Conservation (phyloP, 306 rosid genomes). For the Lathyrus aphaca region DNA sequence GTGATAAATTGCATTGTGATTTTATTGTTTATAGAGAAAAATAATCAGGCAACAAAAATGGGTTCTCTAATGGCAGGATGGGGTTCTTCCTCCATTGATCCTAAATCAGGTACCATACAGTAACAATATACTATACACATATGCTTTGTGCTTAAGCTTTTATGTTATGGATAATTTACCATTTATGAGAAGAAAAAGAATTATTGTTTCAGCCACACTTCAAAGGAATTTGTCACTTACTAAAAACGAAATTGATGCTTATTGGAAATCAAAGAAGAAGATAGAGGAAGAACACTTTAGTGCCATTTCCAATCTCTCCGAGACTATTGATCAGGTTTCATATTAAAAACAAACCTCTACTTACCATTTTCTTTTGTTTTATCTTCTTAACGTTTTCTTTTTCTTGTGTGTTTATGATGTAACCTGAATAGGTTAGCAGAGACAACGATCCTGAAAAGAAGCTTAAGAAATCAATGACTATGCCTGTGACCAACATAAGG, state of each 20-base stretch:
- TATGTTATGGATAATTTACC: neutral
- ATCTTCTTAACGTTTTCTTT: no score
- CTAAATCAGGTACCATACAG: slow-evolving; percentile 55
- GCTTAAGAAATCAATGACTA: slow-evolving; percentile 43
- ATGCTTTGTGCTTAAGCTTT: neutral
- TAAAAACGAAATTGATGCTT: slow-evolving; percentile 61
- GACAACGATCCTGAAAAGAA: slow-evolving; percentile 31
- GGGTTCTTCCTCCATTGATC: slow-evolving; percentile 50
- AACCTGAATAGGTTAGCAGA: slow-evolving; percentile 10
- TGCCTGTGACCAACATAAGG: slow-evolving; percentile 31
- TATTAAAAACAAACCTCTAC: neutral
- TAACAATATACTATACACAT: neutral
- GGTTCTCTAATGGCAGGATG: slow-evolving; percentile 95
- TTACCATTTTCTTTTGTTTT: no score
- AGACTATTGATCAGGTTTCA: slow-evolving; percentile 41
- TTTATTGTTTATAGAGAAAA: neutral
- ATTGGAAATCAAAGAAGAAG: slow-evolving; percentile 61
- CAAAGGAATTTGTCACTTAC: slow-evolving; percentile 63
- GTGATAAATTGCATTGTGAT: slow-evolving; percentile 2
- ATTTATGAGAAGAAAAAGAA: neutral
- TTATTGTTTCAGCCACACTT: slow-evolving; percentile 36
- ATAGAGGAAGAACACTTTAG: slow-evolving; percentile 62
- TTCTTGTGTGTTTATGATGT: neutral
- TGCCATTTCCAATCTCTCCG: slow-evolving; percentile 44
- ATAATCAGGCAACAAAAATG: slow-evolving; percentile 46